These are phyloP conservation scores for Cytospora mali DNA, from an alignment of 2,329 filamentous ascomycete species.

Conservation along the genomic window DNA sequence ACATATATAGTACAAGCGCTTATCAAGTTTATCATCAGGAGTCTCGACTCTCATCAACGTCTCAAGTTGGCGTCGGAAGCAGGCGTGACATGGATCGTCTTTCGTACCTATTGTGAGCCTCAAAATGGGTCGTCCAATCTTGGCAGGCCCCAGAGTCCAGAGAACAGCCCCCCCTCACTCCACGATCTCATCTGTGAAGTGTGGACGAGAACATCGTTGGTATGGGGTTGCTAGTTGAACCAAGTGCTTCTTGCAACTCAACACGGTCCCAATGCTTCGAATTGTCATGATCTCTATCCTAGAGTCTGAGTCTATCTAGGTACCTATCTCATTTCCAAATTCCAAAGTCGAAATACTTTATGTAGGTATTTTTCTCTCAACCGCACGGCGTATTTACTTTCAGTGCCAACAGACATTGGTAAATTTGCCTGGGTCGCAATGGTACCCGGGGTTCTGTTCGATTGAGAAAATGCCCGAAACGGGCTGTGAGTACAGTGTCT, in stretches of 20 bases:
- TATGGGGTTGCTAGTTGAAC: background rate
- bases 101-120: conserved; percentile 15
- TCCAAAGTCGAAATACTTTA: conserved; percentile 3
- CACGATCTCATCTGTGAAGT: conserved; percentile 22
- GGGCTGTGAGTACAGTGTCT: background rate
- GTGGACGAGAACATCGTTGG: background rate
- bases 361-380: conserved; percentile 6
- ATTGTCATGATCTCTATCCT: background rate
- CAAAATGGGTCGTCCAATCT: conserved; percentile 19
- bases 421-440: background rate
- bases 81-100: conserved; percentile 26
- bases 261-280: background rate
- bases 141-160: conserved; percentile 20
- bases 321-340: conserved; percentile 7
- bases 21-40: background rate
- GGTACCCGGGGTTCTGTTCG: background rate
- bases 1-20: conserved; percentile 3
- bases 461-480: background rate
- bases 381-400: conserved; percentile 17
- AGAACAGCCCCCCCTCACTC: conserved; percentile 16
- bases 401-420: background rate
- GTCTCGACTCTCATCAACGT: conserved; percentile 13
- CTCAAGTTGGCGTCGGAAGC: conserved; percentile 26
- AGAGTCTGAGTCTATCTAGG: no score
- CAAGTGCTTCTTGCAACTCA: background rate